A percentile compares a stretch with the other conserved stretches of the same genome.
Evolutionary conservation across 176 grass and related monocot genomes (phyloP).

Genomic region (Phoenix dactylifera): DNA sequence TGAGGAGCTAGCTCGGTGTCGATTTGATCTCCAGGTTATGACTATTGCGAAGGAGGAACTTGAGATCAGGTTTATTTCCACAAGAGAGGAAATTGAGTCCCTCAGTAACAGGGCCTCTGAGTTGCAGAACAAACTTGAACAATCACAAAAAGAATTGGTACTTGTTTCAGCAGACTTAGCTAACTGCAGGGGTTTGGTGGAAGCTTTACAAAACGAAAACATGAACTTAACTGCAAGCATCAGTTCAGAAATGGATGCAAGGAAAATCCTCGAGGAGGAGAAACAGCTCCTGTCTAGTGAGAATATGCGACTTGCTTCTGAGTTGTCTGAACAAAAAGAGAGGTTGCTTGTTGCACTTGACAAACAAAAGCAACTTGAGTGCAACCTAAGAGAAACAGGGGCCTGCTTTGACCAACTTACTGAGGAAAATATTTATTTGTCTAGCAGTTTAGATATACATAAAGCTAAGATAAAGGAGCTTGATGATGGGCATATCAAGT

Average conservation of each 20-base stretch:
- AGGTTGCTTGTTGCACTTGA: slow-evolving; percentile 40
- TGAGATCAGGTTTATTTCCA: slow-evolving; percentile 27
- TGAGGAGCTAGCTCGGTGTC: slow-evolving; percentile 55
- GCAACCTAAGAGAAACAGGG: slow-evolving; percentile 42
- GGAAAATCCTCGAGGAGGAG: slow-evolving; percentile 41
- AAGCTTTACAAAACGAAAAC: slow-evolving; percentile 57
- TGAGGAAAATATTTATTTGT: slow-evolving; percentile 46
- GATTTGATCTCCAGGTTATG: slow-evolving; percentile 33
- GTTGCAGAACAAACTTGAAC: slow-evolving; percentile 44
- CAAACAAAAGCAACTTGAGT: slow-evolving; percentile 55
- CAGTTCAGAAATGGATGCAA: slow-evolving; percentile 41
- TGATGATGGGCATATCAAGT: slow-evolving; percentile 16
- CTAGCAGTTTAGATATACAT: slow-evolving; percentile 48
- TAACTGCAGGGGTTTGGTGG: slow-evolving; percentile 31
- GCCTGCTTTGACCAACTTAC: slow-evolving; percentile 55
- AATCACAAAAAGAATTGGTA: slow-evolving; percentile 29
- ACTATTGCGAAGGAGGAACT: slow-evolving; percentile 43
- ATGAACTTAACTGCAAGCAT: slow-evolving; percentile 29
- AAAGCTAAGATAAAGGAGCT: slow-evolving; percentile 52
- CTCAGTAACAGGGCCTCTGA: slow-evolving; percentile 32
- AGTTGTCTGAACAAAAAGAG: slow-evolving; percentile 62
- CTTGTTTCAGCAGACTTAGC: slow-evolving; percentile 38
- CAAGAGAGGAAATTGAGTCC: slow-evolving; percentile 31
- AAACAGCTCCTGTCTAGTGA: slow-evolving; percentile 48
- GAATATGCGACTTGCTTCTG: slow-evolving; percentile 42